phyloP scores from a whole-genome alignment of 2,329 filamentous ascomycete genomes.

The Neofusicoccum umdonicola region DNA sequence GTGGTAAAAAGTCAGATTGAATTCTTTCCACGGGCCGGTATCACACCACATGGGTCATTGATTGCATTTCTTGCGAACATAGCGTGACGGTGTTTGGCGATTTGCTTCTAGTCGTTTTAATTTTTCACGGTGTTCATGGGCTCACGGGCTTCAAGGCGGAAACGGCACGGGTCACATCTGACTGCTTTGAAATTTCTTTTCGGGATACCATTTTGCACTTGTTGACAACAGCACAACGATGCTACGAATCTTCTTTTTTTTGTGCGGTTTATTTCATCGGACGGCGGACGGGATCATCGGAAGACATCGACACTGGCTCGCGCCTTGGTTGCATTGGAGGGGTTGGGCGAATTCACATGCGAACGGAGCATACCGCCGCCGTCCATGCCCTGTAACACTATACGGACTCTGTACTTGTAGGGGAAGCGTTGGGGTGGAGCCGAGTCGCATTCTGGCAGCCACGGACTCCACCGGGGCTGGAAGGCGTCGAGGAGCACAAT shows the following conservation, averaged over 20 bases:
- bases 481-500: slow-evolving; percentile 24
- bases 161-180: slow-evolving; percentile 17
- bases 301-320: slow-evolving; percentile 31
- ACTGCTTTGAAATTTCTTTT: slow-evolving; percentile 29
- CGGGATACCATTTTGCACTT: slow-evolving; percentile 34
- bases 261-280: slow-evolving; percentile 22
- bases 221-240: slow-evolving; percentile 27
- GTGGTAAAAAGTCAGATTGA: slow-evolving; percentile 55
- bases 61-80: slow-evolving; percentile 19
- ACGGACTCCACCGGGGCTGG: slow-evolving; percentile 19
- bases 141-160: slow-evolving; percentile 3
- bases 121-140: slow-evolving; percentile 8
- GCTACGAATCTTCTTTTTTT: slow-evolving; percentile 38
- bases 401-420: slow-evolving; percentile 41
- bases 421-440: slow-evolving; percentile 25
- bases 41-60: background rate
- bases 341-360: slow-evolving; percentile 21
- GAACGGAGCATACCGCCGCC: slow-evolving; percentile 23
- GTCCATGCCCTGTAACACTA: slow-evolving; percentile 39
- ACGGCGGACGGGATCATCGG: slow-evolving; percentile 22
- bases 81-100: slow-evolving; percentile 19
- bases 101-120: slow-evolving; percentile 9
- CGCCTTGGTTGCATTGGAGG: slow-evolving; percentile 30
- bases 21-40: background rate
- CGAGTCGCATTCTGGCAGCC: slow-evolving; percentile 29